Percentiles rank a stretch among this genome's conserved stretches.
These are phyloP conservation scores for Neurospora sp. DNA, from an alignment of 495 filamentous ascomycete genomes.

Conservation along the genomic window DNA sequence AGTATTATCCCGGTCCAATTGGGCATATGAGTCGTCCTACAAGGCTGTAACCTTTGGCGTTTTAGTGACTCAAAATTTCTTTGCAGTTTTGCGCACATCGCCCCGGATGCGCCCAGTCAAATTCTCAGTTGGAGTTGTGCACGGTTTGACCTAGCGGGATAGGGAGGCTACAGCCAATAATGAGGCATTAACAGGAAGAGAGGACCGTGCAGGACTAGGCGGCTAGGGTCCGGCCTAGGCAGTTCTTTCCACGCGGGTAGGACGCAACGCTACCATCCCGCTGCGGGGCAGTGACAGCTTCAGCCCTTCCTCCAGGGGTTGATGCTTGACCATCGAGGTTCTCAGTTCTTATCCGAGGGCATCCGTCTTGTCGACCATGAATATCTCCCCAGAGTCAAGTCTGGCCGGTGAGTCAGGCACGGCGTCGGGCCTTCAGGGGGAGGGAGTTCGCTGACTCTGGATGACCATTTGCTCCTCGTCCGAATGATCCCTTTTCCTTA, in stretches of 20 bases:
- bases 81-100: background rate
- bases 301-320: background rate
- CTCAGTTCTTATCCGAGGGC: background rate
- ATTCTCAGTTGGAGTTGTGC: background rate
- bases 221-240: background rate
- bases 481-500: no score
- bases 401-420: no score
- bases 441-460: no score
- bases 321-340: background rate
- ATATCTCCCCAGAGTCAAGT: no score
- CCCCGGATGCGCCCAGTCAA: background rate
- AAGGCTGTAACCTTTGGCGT: background rate
- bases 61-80: background rate
- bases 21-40: background rate
- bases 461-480: no score
- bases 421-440: no score
- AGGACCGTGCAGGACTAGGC: background rate
- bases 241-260: background rate
- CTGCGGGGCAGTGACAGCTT: background rate
- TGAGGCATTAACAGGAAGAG: no score
- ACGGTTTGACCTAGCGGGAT: fast-evolving
- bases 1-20: background rate
- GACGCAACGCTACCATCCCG: background rate
- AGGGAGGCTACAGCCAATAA: background rate
- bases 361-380: no score